Evolutionary conservation across 495 filamentous ascomycete species (phyloP), one percentile per base, ranked within the genome.

Genomic region (Neurospora sp.): DNA sequence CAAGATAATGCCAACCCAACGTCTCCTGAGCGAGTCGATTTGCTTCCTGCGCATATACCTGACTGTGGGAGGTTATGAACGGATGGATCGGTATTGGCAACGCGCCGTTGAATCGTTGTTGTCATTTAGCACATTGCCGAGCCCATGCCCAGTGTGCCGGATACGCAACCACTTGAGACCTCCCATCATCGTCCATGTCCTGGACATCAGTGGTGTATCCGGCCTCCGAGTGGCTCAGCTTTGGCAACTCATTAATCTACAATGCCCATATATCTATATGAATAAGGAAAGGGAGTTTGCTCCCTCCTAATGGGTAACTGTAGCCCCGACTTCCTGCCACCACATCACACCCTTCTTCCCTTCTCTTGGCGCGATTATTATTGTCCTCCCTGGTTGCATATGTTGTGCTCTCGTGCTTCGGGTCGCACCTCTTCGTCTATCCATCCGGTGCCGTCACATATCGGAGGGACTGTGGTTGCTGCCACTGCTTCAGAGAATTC

Each of bases 221-320:
- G 73, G 71, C 35, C 73, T 66, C 73, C 59, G 42, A 69, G 38
- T 48, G 42, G 75, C 74, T 54, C 66, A 72, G 72, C 71, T 72
- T 70, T 70, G 74, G 39, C 72, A 70, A 70, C 44, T 62, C 71
- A 62, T 66, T 80, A 73, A 81, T 81, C 79, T 79, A 81, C 80
- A 81, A 74, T 76, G 75, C 80, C 80, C 79, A 81, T 81, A 81
- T 81, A 75, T 79, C 75, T 70, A 69, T 75, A 74, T 62, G 78
- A 71, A 72, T 76, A 73, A 77, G 66, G 73, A 78, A 77, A 81
- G 78, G 80, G 79, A 81, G 80, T 81, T 81, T 80, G 78, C 80
- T 81, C 79, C 78, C 73, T 78, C 75, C 79, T 75, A 42, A 81
- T 81, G 80, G 80, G 80, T 81, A 71, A 72, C 75, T 81, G 80